Percentiles rank a stretch among this genome's conserved stretches.
These are phyloP conservation scores for Keqinozyma sinolaborantium DNA, from an alignment of 1,139 yeast species.

Conservation along the genomic window DNA sequence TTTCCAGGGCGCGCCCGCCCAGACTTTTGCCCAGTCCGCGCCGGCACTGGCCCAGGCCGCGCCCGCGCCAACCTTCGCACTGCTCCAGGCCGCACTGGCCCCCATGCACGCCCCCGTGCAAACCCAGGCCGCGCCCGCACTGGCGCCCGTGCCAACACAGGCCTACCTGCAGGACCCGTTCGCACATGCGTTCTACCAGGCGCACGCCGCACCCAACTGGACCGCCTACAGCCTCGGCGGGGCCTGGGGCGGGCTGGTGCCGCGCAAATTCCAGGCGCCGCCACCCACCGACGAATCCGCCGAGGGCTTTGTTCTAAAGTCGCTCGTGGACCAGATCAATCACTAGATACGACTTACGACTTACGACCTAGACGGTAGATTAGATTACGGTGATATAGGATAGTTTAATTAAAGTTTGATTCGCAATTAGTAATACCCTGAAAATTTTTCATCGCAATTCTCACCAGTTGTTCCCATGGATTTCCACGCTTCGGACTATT, in stretches of 20 bases:
- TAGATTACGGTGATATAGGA: neutral
- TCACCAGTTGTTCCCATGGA: constrained; percentile 22
- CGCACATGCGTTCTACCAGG: too few species aligned
- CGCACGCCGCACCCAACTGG: too few species aligned
- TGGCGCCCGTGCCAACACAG: too few species aligned
- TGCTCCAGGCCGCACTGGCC: too few species aligned
- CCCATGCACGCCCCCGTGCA: too few species aligned
- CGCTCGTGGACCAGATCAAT: constrained; percentile 43
- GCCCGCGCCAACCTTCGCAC: too few species aligned
- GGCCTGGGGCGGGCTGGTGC: constrained; percentile 1
- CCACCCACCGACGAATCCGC: constrained; percentile 14
- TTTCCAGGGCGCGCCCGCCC: neutral
- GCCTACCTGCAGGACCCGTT: too few species aligned
- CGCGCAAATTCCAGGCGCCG: neutral
- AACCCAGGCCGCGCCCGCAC: too few species aligned
- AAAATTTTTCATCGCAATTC: constrained; percentile 1
- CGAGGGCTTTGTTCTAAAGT: constrained; percentile 37
- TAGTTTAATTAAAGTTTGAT: constrained; percentile 1
- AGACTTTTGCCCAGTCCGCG: too few species aligned
- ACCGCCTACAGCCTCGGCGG: constrained; percentile 2
- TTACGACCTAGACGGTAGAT: constrained; percentile 5
- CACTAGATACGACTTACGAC: constrained; percentile 15
- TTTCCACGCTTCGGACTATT: constrained; percentile 43
- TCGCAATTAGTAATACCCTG: neutral
- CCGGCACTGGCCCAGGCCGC: too few species aligned